Evolutionary conservation across 345 rosid genomes (phyloP), one percentile per base, ranked within the genome.

Genomic region (Boechera retrofracta): DNA sequence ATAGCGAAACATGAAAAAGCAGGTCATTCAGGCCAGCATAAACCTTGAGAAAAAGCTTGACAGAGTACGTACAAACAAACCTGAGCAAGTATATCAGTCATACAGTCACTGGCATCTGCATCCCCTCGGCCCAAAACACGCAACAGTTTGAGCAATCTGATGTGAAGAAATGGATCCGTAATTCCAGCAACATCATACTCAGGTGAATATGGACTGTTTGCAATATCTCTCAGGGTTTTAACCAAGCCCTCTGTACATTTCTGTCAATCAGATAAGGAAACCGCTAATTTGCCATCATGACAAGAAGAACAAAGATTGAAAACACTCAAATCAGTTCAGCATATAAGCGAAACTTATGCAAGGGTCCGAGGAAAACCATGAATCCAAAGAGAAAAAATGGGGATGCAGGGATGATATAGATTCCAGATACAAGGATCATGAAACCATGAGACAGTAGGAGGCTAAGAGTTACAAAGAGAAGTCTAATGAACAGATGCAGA

Each of bases 31-130:
- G 18, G 33, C 24, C 36, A 55, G 31, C 55, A 77, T 57, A 57
- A 29, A 67, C 68, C 60, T 71, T 48, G 12, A 48, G 21, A 38
- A 57, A 64, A 36, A 5, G 10, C 36, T 71, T 28, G 21, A 48
- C 24, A 51, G 52, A 72, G 41, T 53, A 70, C 18, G 75, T 54
- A 60, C 32, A 48, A 72, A 85, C 86, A 75, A 35, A 92, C 99
- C 96, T 95, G 99, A 31, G 99, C 98, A 75, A 95, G 99, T 75
- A 95, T 89, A 86, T 95, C 99, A 83, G 92, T 95, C 99, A 95
- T 95, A 79, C 79, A 58, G 75, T 95, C 99, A 84, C 99, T 92
- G 53, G 99, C 91, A 76, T 89, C 95, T 16, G 89, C 85, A 82
- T 95, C 98, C 78, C 99, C 97, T 59, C 91, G 96, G 49, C 99